Base-by-base conservation (phyloP, 805 yeast genomes). In the Metschnikowia rubicola region DNA sequence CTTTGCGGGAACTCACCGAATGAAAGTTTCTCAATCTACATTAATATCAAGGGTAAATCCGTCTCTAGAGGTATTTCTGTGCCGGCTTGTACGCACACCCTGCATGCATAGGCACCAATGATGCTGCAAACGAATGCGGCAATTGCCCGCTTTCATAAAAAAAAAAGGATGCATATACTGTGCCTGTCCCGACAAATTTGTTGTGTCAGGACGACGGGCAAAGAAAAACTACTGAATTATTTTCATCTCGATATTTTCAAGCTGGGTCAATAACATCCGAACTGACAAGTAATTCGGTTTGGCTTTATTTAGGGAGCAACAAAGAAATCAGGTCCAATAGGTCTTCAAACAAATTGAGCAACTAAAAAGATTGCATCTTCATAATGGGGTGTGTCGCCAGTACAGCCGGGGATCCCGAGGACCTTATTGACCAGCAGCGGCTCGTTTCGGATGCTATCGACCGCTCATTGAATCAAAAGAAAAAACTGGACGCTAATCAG, bases 351-450 rank as follows among this genome's bases (percentile, higher is more conserved):
- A 21, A 21, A 21, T 4, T 7, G 26, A 21, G 26, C 26, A 21
- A 21, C 26, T 21, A 21, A 21, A 21, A 3, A 21, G 26, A 21
- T 21, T 21, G 7, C 26, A 21, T 21, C 5, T 21, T 21, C 26
- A 21, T 21, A 21, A 86, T 86, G 95, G 95, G 95, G 12, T 86
- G 95, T 59, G 58, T 75, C 15, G 77, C 82, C 12, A 85, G 91
- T 63, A 69, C 75, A 8, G 61, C 45, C 29, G 43, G 37, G 2
- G 64, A 61, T 5, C 64, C 70, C 30, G 83, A 74, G 38, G 61
- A 66, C 26, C 85, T 81, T 61, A 78, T 79, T 48, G 63, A 80
- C 37, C 68, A 73, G 50, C 81, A 78, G 46, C 77, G 77, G 57
- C 67, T 70, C 45, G 75, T 81, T 29, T 81, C 83, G 48, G 84